phyloP scores from a whole-genome alignment of 2,329 filamentous ascomycete genomes.

The Fusarium nodosum region DNA sequence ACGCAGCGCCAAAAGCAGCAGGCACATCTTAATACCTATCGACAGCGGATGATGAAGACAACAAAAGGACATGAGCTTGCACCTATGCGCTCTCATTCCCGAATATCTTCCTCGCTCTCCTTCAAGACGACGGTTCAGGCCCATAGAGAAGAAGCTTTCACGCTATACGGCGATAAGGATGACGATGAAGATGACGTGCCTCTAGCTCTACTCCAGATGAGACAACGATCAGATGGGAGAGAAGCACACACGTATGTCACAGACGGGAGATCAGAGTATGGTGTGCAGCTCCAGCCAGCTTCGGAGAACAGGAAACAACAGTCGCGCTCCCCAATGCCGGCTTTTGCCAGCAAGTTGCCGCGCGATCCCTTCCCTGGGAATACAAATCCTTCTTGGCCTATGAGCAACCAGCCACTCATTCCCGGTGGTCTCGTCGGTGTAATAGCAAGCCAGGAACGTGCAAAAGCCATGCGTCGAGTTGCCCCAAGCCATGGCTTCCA shows the following conservation, averaged over 20 bases:
- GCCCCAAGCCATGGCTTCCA: conserved; percentile 34
- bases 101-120: conserved; percentile 12
- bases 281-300: background rate
- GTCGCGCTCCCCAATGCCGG: conserved; percentile 7
- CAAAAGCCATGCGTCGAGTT: conserved; percentile 25
- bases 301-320: background rate
- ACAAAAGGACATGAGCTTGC: conserved; percentile 17
- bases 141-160: background rate
- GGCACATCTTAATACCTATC: conserved; percentile 24
- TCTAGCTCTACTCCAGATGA: conserved; percentile 17
- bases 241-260: background rate
- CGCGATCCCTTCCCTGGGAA: background rate
- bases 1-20: conserved; percentile 29
- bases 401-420: conserved; percentile 19
- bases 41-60: conserved; percentile 36
- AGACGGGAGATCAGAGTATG: background rate
- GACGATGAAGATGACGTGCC: conserved; percentile 28
- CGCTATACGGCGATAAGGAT: background rate
- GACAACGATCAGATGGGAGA: background rate
- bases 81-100: background rate
- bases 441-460: conserved; percentile 35
- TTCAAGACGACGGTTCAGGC: conserved; percentile 15
- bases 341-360: conserved; percentile 9
- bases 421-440: conserved; percentile 31
- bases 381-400: background rate